phyloP scores from a whole-genome alignment of 495 filamentous ascomycete genomes.

The Penicillium argentinense region DNA sequence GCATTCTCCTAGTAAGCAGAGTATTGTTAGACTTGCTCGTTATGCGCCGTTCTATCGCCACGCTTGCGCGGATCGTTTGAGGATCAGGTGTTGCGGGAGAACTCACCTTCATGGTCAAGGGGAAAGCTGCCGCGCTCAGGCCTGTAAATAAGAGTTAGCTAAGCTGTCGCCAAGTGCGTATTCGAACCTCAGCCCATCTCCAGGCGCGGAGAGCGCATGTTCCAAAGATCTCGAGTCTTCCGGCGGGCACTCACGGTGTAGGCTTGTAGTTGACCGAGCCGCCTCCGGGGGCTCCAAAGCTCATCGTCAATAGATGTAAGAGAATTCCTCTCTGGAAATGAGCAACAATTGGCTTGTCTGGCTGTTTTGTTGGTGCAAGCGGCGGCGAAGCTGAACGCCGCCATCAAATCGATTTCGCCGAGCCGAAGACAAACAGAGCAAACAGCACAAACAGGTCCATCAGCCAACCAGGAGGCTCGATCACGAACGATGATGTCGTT shows the following conservation, averaged over 20 bases:
- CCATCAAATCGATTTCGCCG: too few relatives aligned
- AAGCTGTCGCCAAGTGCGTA: slow-evolving; percentile 1
- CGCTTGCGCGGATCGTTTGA: background rate
- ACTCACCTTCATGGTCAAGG: slow-evolving; percentile 85
- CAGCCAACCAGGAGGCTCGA: slow-evolving; percentile 19
- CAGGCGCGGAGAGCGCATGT: background rate
- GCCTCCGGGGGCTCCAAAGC: slow-evolving; percentile 78
- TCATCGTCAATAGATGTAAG: slow-evolving; percentile 32
- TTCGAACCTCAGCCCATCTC: background rate
- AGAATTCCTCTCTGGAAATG: background rate
- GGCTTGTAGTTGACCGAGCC: slow-evolving; percentile 69
- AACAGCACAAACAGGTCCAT: slow-evolving; percentile 33
- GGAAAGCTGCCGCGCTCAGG: slow-evolving; percentile 96
- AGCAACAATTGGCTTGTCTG: background rate
- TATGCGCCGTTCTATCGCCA: background rate
- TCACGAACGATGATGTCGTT: slow-evolving; percentile 22
- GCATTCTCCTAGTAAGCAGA: slow-evolving; percentile 77
- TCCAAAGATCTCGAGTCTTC: background rate
- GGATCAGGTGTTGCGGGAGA: background rate
- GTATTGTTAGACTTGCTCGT: background rate
- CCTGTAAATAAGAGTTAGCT: slow-evolving; percentile 38
- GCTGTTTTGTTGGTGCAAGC: background rate
- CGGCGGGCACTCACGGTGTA: slow-evolving; percentile 60
- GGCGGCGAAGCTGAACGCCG: background rate
- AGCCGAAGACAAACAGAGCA: slow-evolving; percentile 37